These are phyloP conservation scores for Hyphopichia homilentoma DNA, from an alignment of 805 yeast species.

Conservation along the genomic window DNA sequence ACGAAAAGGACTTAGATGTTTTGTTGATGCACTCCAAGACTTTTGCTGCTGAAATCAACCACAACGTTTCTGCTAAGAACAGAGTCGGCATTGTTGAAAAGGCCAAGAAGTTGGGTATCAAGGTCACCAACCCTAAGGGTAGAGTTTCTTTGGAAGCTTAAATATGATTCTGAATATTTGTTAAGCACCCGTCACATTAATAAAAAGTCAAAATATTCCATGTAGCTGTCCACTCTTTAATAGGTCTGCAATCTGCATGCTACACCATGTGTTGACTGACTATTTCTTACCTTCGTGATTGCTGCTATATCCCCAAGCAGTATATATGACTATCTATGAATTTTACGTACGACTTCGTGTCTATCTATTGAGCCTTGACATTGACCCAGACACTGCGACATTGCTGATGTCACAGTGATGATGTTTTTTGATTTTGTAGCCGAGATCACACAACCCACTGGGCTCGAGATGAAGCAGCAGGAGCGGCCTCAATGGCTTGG, in stretches of 20 bases:
- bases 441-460: conserved; percentile 37
- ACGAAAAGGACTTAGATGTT: conserved; percentile 90
- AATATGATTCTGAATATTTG: conserved; percentile 23
- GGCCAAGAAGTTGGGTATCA: conserved; percentile 97
- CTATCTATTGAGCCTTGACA: too few species aligned
- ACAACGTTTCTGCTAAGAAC: conserved; percentile 97
- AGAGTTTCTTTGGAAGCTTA: conserved; percentile 98
- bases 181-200: conserved; percentile 15
- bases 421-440: conserved; percentile 40
- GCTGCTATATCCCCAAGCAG: too few species aligned
- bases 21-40: conserved; percentile 96
- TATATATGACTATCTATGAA: too few species aligned
- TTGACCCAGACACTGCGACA: conserved; percentile 25
- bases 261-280: too few species aligned
- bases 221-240: neutral
- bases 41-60: conserved; percentile 99
- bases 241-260: conserved; percentile 2
- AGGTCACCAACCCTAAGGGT: conserved; percentile 99
- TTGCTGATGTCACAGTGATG: conserved; percentile 38
- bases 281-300: too few species aligned
- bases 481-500: conserved; percentile 4
- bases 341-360: too few species aligned
- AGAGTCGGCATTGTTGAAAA: conserved; percentile 93
- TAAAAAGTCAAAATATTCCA: conserved; percentile 3
- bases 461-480: conserved; percentile 17